These are phyloP conservation scores for Mycena galericulata DNA, from an alignment of 768 basidiomycete genomes.

Conservation along the genomic window DNA sequence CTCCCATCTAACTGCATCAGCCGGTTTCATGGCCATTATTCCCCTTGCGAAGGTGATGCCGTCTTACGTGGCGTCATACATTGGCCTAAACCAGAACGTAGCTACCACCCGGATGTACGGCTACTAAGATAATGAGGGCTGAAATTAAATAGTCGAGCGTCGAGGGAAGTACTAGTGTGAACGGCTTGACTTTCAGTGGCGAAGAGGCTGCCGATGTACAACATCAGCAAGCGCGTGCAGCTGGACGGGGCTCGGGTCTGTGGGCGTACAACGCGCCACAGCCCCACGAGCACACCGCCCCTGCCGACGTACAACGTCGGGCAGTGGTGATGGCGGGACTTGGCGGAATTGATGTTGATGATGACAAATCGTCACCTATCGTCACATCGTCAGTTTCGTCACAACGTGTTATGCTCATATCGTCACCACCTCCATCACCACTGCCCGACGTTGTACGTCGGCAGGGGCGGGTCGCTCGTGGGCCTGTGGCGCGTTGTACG, in stretches of 20 bases:
- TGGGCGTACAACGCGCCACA: slow-evolving; percentile 18
- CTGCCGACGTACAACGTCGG: slow-evolving; percentile 27
- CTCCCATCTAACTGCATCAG: too few relatives aligned
- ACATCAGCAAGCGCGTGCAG: slow-evolving; percentile 21
- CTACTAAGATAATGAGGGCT: background rate
- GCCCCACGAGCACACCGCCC: background rate
- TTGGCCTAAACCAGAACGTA: slow-evolving; percentile 13
- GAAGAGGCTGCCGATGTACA: slow-evolving; percentile 24
- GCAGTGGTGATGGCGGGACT: background rate
- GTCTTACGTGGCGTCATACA: too few relatives aligned
- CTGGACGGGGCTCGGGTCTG: slow-evolving; percentile 2
- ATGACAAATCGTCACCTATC: background rate
- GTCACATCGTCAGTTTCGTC: slow-evolving; percentile 14
- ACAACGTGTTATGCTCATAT: background rate
- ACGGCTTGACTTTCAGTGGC: background rate
- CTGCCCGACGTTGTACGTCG: slow-evolving; percentile 25
- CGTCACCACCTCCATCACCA: background rate
- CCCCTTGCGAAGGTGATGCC: too few relatives aligned
- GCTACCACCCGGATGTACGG: slow-evolving; percentile 9
- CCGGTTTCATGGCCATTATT: too few relatives aligned
- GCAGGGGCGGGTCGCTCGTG: slow-evolving; percentile 11
- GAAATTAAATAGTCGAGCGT: background rate
- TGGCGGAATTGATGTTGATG: background rate
- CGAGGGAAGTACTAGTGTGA: slow-evolving; percentile 7
- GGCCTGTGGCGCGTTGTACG: slow-evolving; percentile 27